Base-by-base conservation (phyloP, 1,284 basidiomycete genomes). In the Irpex lacteus region DNA sequence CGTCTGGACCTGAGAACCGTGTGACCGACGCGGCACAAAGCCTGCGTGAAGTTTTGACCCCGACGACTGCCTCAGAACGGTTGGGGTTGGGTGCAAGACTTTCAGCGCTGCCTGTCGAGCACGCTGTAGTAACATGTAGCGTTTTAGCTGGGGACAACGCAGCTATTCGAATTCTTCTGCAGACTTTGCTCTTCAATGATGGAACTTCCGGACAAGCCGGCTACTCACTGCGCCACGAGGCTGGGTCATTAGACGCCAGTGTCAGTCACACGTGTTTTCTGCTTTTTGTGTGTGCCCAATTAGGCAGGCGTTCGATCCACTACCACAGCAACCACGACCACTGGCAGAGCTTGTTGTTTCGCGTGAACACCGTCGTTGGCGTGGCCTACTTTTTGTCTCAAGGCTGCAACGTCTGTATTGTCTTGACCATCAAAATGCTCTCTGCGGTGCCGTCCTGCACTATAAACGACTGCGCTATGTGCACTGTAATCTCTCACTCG, bases 331-430 rank as follows among this genome's bases (percentile, higher is more conserved):
- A 56, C 54, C 9, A 34, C 54, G n/a, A 56, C 54, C 21, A 36
- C 54, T 19, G 34, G 7, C 54, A 56, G 26, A 8, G 54, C 54
- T 56, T 56, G 54, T 56, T 56, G 54, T 56, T 56, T 56, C 21
- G 34, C 54, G 34, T 26, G 21, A 5, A 53, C 21, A 34, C 21
- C 21, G 9, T 36, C 21, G n/a, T 19, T 26, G 34, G 34, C 26
- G 54, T 56, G 21, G 54, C 34, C 54, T 34, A 9, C 34, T 21
- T 56, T 56, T 56, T 56, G 54, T 56, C 19, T 34, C 8, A 8
- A 36, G 9, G 54, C 54, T 11, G 21, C 21, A 7, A 56, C 54
- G 21, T 36, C 34, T 19, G 9, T 56, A 7, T 19, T 21, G 54
- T 56, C 34, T 19, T 56, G 21, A 56, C 5, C 21, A 56, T 9